Conservation (phyloP, 2,329 filamentous ascomycete species). For the Penicillium sp. region DNA sequence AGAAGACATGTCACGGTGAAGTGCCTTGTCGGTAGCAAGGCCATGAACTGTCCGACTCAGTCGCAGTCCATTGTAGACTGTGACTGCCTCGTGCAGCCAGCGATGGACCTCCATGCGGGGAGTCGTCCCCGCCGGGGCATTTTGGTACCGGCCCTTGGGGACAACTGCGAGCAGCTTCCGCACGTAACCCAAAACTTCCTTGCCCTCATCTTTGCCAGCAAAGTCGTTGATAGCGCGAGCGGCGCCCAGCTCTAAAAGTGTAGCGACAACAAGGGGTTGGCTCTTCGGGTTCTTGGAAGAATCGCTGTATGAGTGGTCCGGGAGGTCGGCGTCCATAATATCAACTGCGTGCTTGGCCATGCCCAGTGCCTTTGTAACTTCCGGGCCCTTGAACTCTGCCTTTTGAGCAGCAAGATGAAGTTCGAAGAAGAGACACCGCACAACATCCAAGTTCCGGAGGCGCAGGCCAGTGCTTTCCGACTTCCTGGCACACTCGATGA, state of each 20-base stretch:
- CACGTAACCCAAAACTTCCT: slow-evolving; percentile 40
- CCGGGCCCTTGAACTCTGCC: slow-evolving; percentile 33
- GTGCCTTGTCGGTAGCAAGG: slow-evolving; percentile 22
- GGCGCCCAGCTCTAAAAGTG: slow-evolving; percentile 46
- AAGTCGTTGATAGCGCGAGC: slow-evolving; percentile 38
- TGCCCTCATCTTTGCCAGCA: slow-evolving; percentile 38
- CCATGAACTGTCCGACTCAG: slow-evolving; percentile 35
- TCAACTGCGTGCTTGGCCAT: slow-evolving; percentile 34
- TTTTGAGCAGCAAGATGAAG: slow-evolving; percentile 35
- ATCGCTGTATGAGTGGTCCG: slow-evolving; percentile 27
- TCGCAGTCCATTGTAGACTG: slow-evolving; percentile 42
- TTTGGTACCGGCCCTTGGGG: slow-evolving; percentile 24
- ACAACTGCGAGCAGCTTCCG: slow-evolving; percentile 36
- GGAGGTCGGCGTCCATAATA: slow-evolving; percentile 32
- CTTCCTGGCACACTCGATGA: slow-evolving; percentile 38
- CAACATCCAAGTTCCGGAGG: slow-evolving; percentile 28
- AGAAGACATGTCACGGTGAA: slow-evolving; percentile 24
- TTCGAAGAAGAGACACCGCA: slow-evolving; percentile 35
- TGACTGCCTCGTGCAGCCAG: slow-evolving; percentile 31
- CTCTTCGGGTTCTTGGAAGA: slow-evolving; percentile 34
- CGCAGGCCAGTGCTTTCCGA: slow-evolving; percentile 34
- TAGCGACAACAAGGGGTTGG: slow-evolving; percentile 41
- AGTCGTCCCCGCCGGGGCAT: slow-evolving; percentile 4
- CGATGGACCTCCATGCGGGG: slow-evolving; percentile 13
- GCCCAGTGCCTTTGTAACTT: slow-evolving; percentile 27